These are phyloP conservation scores for Colletotrichum lentis DNA, from an alignment of 2,329 filamentous ascomycete genomes.

Conservation along the genomic window DNA sequence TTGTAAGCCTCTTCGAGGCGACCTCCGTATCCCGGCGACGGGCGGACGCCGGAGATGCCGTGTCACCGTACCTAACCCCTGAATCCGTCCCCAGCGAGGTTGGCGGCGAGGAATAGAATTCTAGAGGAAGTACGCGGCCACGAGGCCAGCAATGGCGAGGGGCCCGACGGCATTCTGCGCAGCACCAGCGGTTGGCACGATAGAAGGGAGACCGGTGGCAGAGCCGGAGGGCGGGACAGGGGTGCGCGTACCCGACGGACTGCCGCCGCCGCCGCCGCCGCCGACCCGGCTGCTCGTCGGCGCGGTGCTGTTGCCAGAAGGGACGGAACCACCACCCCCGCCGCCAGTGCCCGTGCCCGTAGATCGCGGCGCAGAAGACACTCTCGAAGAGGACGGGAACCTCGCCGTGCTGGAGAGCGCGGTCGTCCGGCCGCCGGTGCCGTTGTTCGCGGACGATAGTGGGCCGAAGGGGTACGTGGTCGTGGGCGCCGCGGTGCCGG, in stretches of 20 bases:
- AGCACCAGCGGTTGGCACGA: slow-evolving; percentile 43
- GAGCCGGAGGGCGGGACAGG: slow-evolving; percentile 30
- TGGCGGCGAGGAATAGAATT: neutral
- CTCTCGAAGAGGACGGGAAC: neutral
- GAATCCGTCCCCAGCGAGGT: no score
- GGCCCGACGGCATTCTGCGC: slow-evolving; percentile 46
- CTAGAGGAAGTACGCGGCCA: slow-evolving; percentile 55
- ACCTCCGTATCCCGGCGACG: neutral
- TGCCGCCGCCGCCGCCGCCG: neutral
- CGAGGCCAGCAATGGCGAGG: slow-evolving; percentile 50
- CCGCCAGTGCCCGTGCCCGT: slow-evolving; percentile 7
- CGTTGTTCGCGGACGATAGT: neutral
- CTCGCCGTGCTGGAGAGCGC: neutral
- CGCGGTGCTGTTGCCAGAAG: slow-evolving; percentile 3
- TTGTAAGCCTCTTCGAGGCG: neutral
- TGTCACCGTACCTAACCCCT: no score
- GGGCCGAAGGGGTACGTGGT: slow-evolving; percentile 5
- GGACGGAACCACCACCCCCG: neutral
- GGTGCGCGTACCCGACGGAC: slow-evolving; percentile 28
- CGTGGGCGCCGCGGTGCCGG: slow-evolving; percentile 37
- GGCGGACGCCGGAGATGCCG: neutral
- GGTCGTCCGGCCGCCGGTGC: neutral
- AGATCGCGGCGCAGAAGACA: slow-evolving; percentile 1
- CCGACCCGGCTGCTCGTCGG: neutral
- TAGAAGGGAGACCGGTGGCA: slow-evolving; percentile 31